Base-by-base conservation (phyloP, 2,329 filamentous ascomycete species). In the Monilinia aucupariae region DNA sequence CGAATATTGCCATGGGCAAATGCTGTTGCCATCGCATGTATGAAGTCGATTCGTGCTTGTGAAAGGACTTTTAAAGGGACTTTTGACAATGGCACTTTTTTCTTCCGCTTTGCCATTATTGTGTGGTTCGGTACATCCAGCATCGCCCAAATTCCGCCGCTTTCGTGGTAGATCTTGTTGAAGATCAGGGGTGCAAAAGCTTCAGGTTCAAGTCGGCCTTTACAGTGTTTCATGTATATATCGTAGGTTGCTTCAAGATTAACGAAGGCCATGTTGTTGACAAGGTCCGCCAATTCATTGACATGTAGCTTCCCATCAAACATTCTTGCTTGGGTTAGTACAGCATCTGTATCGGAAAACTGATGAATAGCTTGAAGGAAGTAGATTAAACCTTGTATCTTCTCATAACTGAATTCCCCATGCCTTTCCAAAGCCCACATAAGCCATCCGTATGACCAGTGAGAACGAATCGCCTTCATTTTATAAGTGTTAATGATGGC, bases 21-120 rank as follows among this genome's bases (percentile, higher is more conserved):
- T n/a, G 62, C 64, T 4, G 63, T 56, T 22, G 72, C 72, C 67
- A 74, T 70, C 32, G 66, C 65, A 2, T 61, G 54, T 4, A 74
- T 49, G 10, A 73, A 59, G 25, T 64, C 51, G 13, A 68, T 62
- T 58, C 62, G 66, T 12, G 59, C 43, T 52, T 65, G 66, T 22
- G 54, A 59, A 13, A 71, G 50, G 5, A 52, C 37, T n/a, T 61
- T 61, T 22, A 52, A 59, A 13, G 70, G 50, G 5, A 52, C 37
- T n/a, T 61, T 61, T n/a, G 55, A 48, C 20, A 22, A 52, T 43
- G 58, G 55, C 13, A 34, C 43, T 17, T 55, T 27, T 39, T 43
- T 27, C 39, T 22, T 49, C 47, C 43, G 41, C 12, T 34, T 47
- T 25, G 61, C 53, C 37, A 60, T 58, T 32, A 52, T 30, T 25